These are phyloP conservation scores for Termitomyces sp. DNA, from an alignment of 768 basidiomycete species.

Conservation along the genomic window DNA sequence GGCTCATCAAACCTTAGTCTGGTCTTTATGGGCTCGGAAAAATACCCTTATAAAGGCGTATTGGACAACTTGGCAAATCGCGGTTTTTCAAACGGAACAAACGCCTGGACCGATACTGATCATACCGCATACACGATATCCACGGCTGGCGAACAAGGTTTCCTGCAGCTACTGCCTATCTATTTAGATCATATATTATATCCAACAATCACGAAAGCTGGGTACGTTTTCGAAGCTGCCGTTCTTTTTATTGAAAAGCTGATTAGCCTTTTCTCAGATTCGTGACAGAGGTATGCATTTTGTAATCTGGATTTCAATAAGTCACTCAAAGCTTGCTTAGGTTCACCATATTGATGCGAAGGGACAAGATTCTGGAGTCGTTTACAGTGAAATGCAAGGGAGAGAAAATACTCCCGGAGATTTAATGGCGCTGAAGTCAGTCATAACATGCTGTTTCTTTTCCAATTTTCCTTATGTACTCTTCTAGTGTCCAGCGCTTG, in stretches of 20 bases:
- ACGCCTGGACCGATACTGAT: constrained; percentile 97
- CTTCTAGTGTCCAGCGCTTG: constrained; percentile 49
- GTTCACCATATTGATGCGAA: constrained; percentile 93
- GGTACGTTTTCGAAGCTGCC: constrained; percentile 42
- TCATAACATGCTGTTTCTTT: constrained; percentile 12
- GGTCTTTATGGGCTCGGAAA: constrained; percentile 93
- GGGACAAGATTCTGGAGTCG: constrained; percentile 92
- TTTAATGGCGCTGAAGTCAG: constrained; percentile 82
- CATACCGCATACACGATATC: constrained; percentile 95
- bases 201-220: constrained; percentile 88
- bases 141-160: constrained; percentile 93
- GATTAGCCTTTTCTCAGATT: constrained; percentile 29
- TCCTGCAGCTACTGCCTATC: constrained; percentile 79
- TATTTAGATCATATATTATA: constrained; percentile 97
- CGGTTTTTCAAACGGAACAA: constrained; percentile 87
- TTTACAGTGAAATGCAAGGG: constrained; percentile 97
- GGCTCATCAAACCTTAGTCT: constrained; percentile 40
- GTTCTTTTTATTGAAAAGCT: neutral
- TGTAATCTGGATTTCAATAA: neutral
- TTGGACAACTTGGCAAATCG: constrained; percentile 94
- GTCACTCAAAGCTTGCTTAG: constrained; percentile 30
- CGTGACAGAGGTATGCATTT: constrained; percentile 50
- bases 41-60: constrained; percentile 95
- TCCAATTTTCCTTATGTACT: neutral
- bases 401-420: constrained; percentile 91